Evolutionary conservation across 78 protist species (phyloP).

Genomic region (Diacronema lutheri): DNA sequence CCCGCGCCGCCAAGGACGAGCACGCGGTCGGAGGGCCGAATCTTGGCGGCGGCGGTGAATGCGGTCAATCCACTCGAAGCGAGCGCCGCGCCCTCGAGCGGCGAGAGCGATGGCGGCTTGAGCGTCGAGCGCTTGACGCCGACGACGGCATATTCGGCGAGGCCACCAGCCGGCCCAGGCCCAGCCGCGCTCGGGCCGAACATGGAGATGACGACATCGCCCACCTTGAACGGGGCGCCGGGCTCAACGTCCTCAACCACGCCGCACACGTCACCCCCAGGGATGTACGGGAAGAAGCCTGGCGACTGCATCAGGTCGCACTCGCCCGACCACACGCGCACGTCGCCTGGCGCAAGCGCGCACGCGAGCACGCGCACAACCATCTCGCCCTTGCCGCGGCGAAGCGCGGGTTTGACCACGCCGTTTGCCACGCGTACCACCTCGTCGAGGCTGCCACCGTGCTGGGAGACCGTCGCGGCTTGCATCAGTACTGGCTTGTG

Average conservation of each 20-base stretch:
- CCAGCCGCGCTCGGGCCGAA: background rate
- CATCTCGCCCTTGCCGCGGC: background rate
- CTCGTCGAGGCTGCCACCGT: no score
- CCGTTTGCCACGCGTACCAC: no score
- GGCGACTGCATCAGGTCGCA: background rate
- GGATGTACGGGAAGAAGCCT: background rate
- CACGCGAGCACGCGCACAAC: background rate
- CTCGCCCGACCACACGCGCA: background rate
- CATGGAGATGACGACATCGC: background rate
- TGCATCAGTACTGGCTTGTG: no score
- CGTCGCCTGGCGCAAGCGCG: background rate
- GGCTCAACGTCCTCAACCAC: background rate
- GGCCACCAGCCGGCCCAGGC: background rate
- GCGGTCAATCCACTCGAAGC: background rate
- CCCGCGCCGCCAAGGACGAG: background rate
- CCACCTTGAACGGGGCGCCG: background rate
- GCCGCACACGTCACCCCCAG: slow-evolving; percentile 3
- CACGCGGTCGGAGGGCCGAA: background rate
- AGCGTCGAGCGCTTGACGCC: background rate
- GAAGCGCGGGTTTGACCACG: background rate
- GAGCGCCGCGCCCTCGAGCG: background rate
- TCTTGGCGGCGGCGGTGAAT: background rate
- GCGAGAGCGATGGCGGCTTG: background rate
- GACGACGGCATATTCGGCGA: background rate
- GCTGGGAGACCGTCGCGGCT: no score